Conservation (phyloP, 2,329 filamentous ascomycete genomes). For the Curvularia spicifera region DNA sequence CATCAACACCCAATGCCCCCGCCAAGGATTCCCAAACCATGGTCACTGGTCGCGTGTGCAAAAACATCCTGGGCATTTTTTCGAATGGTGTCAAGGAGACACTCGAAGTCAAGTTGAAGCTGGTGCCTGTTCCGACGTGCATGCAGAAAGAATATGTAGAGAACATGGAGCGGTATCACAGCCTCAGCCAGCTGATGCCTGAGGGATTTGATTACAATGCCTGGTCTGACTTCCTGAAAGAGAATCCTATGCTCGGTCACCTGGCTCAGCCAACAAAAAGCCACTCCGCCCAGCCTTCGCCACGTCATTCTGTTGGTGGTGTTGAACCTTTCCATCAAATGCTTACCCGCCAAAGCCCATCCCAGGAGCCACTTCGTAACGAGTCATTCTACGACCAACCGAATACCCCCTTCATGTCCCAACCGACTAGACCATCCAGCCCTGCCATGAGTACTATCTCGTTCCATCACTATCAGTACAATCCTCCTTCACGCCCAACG, state of each 20-base stretch:
- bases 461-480: slow-evolving; percentile 41
- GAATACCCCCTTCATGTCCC: slow-evolving; percentile 34
- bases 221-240: slow-evolving; percentile 79
- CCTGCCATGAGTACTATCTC: slow-evolving; percentile 53
- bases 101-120: slow-evolving; percentile 87
- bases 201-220: slow-evolving; percentile 72
- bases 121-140: slow-evolving; percentile 76
- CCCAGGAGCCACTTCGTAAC: slow-evolving; percentile 32
- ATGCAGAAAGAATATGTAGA: slow-evolving; percentile 66
- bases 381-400: slow-evolving; percentile 40
- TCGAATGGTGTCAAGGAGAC: slow-evolving; percentile 84
- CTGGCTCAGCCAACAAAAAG: slow-evolving; percentile 37
- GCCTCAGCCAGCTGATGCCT: slow-evolving; percentile 63
- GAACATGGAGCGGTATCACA: slow-evolving; percentile 66
- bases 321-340: slow-evolving; percentile 49
- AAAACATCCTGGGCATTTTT: slow-evolving; percentile 84
- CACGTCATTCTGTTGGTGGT: slow-evolving; percentile 35
- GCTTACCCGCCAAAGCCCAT: slow-evolving; percentile 42
- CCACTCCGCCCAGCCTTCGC: slow-evolving; percentile 23
- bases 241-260: slow-evolving; percentile 62
- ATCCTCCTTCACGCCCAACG: slow-evolving; percentile 46
- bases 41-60: slow-evolving; percentile 89
- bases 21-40: slow-evolving; percentile 69
- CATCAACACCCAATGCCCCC: slow-evolving; percentile 61
- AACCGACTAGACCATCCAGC: slow-evolving; percentile 53